phyloP scores from a whole-genome alignment of 2,329 filamentous ascomycete genomes.

The Fusarium anthophilum region DNA sequence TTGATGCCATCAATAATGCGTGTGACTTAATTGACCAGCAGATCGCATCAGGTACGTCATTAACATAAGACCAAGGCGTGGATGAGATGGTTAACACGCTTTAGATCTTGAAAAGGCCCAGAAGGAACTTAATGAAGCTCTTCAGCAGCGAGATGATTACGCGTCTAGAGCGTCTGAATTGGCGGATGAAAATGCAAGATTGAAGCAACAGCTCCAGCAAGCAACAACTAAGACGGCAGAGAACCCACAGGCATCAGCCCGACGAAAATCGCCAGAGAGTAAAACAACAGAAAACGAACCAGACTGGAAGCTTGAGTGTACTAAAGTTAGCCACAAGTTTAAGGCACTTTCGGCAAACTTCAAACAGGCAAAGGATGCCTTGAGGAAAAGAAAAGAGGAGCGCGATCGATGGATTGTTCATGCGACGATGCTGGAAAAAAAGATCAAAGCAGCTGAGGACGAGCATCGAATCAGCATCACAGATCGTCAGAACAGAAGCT shows the following conservation, averaged over 20 bases:
- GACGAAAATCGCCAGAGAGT: neutral
- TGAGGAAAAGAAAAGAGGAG: slow-evolving; percentile 53
- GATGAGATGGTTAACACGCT: slow-evolving; percentile 21
- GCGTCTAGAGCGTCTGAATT: slow-evolving; percentile 11
- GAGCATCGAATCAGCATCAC: slow-evolving; percentile 48
- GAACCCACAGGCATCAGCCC: neutral
- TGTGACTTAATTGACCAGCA: slow-evolving; percentile 54
- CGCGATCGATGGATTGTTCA: slow-evolving; percentile 58
- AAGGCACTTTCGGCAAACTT: slow-evolving; percentile 53
- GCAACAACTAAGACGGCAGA: neutral
- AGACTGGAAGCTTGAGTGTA: slow-evolving; percentile 47
- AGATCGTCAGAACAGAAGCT: slow-evolving; percentile 24
- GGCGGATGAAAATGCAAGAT: slow-evolving; percentile 30
- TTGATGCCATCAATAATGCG: slow-evolving; percentile 52
- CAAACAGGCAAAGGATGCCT: slow-evolving; percentile 51
- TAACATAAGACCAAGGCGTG: neutral
- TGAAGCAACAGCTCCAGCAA: slow-evolving; percentile 29
- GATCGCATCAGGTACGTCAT: slow-evolving; percentile 47
- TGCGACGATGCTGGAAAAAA: slow-evolving; percentile 54
- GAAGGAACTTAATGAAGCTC: slow-evolving; percentile 44
- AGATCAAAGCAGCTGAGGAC: slow-evolving; percentile 55
- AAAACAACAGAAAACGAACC: slow-evolving; percentile 12
- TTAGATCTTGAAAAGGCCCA: slow-evolving; percentile 55
- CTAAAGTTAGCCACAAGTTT: slow-evolving; percentile 53
- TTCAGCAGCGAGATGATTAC: slow-evolving; percentile 31